Conservation (phyloP, 129 eudicot species). For the Pseudognaphalium luteoalbum region DNA sequence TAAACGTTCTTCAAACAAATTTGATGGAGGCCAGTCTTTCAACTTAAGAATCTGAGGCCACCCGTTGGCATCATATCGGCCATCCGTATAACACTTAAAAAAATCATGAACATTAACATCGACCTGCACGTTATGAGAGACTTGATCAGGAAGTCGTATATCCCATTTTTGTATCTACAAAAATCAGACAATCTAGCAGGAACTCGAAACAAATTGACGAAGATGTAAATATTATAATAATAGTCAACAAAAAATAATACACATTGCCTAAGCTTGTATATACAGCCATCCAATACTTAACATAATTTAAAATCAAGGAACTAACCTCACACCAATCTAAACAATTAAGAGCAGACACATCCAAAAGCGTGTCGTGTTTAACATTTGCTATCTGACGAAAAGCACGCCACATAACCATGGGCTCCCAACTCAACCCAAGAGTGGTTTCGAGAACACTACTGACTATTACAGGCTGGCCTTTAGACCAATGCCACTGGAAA, state of each 20-base stretch:
- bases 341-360: slow-evolving; percentile 67
- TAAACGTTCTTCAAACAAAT: slow-evolving; percentile 58
- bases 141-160: not conserved
- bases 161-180: not conserved
- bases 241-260: too few relatives aligned
- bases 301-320: not conserved
- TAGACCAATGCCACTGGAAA: slow-evolving; percentile 83
- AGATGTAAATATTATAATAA: too few relatives aligned
- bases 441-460: slow-evolving; percentile 72
- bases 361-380: slow-evolving; percentile 41
- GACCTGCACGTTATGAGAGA: slow-evolving; percentile 42
- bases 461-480: slow-evolving; percentile 81
- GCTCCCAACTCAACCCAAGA: slow-evolving; percentile 87
- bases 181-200: not conserved
- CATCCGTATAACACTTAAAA: slow-evolving; percentile 49
- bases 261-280: not conserved
- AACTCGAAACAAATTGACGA: not conserved
- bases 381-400: slow-evolving; percentile 50
- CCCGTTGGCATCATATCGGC: slow-evolving; percentile 24
- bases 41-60: slow-evolving; percentile 70
- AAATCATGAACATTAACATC: slow-evolving; percentile 57
- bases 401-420: slow-evolving; percentile 99
- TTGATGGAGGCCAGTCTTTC: slow-evolving; percentile 80
- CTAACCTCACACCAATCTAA: slow-evolving; percentile 87
- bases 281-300: not conserved